phyloP scores from a whole-genome alignment of 495 filamentous ascomycete species.

The Tuber melanosporum region DNA sequence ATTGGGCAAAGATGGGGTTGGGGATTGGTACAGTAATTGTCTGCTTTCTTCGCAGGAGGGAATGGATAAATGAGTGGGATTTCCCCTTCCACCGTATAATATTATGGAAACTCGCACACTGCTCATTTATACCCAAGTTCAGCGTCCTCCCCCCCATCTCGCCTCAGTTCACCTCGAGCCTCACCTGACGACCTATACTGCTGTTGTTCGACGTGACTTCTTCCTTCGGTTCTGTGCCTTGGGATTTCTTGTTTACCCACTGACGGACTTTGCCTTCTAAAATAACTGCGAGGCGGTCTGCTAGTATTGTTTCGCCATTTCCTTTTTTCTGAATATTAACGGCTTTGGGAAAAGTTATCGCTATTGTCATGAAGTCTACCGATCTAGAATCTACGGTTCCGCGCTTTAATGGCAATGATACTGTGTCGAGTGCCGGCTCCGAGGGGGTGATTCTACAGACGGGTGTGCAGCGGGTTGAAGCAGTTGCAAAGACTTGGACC shows the following conservation, averaged over 20 bases:
- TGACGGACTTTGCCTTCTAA: neutral
- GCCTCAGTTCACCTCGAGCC: neutral
- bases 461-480: constrained; percentile 33
- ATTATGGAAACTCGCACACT: neutral
- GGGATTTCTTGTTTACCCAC: neutral
- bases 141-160: neutral
- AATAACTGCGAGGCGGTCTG: neutral
- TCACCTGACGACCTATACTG: neutral
- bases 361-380: neutral
- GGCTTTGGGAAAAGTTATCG: neutral
- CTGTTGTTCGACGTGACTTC: neutral
- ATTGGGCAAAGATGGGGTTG: neutral
- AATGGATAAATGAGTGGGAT: neutral
- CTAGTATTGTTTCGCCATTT: neutral
- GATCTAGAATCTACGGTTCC: constrained; percentile 1
- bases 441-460: constrained; percentile 25
- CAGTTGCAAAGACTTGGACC: constrained; percentile 32
- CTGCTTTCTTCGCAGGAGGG: neutral
- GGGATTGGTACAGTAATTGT: neutral
- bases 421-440: neutral
- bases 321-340: neutral
- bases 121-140: neutral
- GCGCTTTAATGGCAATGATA: neutral
- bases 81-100: neutral
- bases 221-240: neutral